A percentile compares a stretch with the other conserved stretches of the same genome.
Evolutionary conservation across 306 rosid genomes (phyloP).

Genomic region (Sechiopsis laciniata): DNA sequence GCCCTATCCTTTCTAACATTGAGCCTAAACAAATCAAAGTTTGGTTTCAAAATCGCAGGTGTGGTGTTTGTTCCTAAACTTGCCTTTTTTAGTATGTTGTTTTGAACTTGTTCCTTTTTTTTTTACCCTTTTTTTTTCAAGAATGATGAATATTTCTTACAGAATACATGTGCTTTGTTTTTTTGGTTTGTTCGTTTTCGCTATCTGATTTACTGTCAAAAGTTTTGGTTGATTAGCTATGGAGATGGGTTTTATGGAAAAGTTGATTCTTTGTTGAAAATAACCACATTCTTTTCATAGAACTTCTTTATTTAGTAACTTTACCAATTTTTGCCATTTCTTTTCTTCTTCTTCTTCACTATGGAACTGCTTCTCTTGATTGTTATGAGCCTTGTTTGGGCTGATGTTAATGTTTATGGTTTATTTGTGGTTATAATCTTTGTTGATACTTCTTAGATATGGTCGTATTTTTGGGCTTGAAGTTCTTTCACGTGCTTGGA

Average conservation of each 20-base stretch:
- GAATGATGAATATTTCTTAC: background rate
- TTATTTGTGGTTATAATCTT: no score
- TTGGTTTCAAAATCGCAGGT: conserved; percentile 99
- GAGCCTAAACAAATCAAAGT: conserved; percentile 99
- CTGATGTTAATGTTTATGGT: no score
- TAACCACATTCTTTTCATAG: background rate
- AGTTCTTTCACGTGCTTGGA: background rate
- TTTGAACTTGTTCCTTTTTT: background rate
- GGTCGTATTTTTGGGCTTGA: background rate
- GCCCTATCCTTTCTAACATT: conserved; percentile 81
- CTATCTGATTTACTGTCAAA: background rate
- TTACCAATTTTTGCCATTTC: background rate
- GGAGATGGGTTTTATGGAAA: conserved; percentile 5
- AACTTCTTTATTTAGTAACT: background rate
- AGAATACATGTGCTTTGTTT: background rate
- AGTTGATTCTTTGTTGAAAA: conserved; percentile 2
- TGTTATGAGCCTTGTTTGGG: no score
- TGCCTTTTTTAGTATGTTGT: background rate
- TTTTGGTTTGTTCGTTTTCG: background rate
- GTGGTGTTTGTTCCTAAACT: background rate
- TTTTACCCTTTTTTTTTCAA: background rate
- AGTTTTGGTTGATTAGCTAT: background rate
- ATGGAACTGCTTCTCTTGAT: background rate
- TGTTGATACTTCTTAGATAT: no score
- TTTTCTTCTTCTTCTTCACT: background rate